Evolutionary conservation across 805 yeast genomes (phyloP).

Genomic region (Blastobotrys robertii): DNA sequence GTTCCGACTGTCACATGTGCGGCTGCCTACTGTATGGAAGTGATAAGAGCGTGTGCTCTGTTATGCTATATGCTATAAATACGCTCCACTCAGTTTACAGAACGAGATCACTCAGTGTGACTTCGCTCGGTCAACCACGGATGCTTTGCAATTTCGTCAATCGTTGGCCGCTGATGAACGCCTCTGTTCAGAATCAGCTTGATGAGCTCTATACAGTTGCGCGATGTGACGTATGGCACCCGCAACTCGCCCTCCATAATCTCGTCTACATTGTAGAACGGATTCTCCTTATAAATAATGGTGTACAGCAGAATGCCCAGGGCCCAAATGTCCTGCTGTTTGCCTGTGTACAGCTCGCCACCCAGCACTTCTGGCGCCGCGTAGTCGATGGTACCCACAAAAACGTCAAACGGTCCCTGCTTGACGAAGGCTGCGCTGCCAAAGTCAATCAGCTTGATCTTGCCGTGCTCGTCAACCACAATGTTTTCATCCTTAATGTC

Average conservation of each 20-base stretch:
- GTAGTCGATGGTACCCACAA: constrained; percentile 94
- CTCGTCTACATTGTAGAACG: constrained; percentile 91
- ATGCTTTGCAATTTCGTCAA: constrained; percentile 59
- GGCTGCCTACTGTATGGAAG: too few species aligned
- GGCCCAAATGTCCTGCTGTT: constrained; percentile 96
- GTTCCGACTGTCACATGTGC: too few species aligned
- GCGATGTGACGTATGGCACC: constrained; percentile 51
- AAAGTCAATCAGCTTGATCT: constrained; percentile 81
- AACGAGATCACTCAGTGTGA: background rate
- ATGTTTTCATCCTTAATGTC: constrained; percentile 94
- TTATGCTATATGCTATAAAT: too few species aligned
- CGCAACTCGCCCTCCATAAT: constrained; percentile 83
- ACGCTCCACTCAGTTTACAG: too few species aligned
- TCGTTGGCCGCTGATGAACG: constrained; percentile 57
- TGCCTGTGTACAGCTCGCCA: constrained; percentile 85
- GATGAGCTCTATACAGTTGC: constrained; percentile 56
- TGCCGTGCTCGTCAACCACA: constrained; percentile 63
- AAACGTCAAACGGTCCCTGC: constrained; percentile 93
- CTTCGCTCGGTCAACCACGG: constrained; percentile 44
- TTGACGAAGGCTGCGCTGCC: constrained; percentile 88
- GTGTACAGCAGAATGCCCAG: constrained; percentile 86
- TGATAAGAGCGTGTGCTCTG: too few species aligned
- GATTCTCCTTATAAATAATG: constrained; percentile 85
- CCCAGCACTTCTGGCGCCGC: constrained; percentile 94
- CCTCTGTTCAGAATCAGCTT: constrained; percentile 59